A percentile compares a stretch with the other conserved stretches of the same genome.
Conservation (phyloP, 805 yeast species). For the Wickerhamiella dianesei region DNA sequence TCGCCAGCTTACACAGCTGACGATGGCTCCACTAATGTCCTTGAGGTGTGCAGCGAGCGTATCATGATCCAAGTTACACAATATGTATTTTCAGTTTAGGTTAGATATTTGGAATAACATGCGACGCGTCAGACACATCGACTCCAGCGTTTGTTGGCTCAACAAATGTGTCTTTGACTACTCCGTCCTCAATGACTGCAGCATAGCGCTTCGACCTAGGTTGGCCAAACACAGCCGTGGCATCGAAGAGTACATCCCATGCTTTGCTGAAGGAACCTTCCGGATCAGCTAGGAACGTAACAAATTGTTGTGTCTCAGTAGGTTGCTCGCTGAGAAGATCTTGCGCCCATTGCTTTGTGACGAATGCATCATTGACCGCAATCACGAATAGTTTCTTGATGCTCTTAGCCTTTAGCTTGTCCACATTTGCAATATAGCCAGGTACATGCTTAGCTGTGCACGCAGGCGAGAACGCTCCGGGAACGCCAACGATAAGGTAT, state of each 20-base stretch:
- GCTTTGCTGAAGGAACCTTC: constrained; percentile 53
- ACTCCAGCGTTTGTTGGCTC: constrained; percentile 76
- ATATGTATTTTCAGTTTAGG: neutral
- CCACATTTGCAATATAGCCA: constrained; percentile 44
- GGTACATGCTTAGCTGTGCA: constrained; percentile 65
- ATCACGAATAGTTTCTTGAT: constrained; percentile 47
- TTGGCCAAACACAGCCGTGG: constrained; percentile 63
- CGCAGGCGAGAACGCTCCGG: constrained; percentile 73
- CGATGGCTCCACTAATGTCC: neutral
- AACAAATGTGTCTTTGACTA: constrained; percentile 47
- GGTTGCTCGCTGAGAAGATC: constrained; percentile 14
- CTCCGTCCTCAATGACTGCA: constrained; percentile 60
- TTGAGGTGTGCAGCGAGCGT: too few species aligned
- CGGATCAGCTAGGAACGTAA: constrained; percentile 63
- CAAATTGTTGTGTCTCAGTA: constrained; percentile 26
- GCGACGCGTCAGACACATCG: constrained; percentile 26
- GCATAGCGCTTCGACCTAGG: constrained; percentile 65
- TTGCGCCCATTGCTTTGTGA: constrained; percentile 67
- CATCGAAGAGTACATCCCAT: constrained; percentile 60
- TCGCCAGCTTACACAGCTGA: neutral
- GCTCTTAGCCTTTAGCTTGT: constrained; percentile 53
- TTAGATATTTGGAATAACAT: constrained; percentile 21
- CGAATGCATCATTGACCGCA: constrained; percentile 80
- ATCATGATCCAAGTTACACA: too few species aligned
- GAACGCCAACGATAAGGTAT: constrained; percentile 45